Percentiles rank a stretch among this genome's conserved stretches.
Conservation (phyloP, 805 yeast species). For the Saturnispora dispora region DNA sequence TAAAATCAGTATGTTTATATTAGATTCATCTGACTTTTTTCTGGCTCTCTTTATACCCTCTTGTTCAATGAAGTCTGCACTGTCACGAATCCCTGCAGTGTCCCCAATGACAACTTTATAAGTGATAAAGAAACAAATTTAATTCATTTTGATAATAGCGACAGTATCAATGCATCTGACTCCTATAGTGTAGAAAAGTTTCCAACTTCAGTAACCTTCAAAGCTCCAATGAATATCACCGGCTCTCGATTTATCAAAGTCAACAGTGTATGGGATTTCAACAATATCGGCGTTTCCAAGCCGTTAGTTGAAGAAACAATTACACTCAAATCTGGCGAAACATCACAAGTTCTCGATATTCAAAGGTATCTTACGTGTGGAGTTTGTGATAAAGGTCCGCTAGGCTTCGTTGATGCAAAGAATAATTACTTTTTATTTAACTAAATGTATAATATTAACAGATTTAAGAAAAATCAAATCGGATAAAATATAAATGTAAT, state of each 20-base stretch:
- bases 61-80: slow-evolving; percentile 34
- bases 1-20: slow-evolving; percentile 58
- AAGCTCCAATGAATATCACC: background rate
- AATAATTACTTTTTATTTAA: background rate
- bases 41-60: slow-evolving; percentile 81
- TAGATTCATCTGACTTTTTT: slow-evolving; percentile 47
- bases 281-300: slow-evolving; percentile 66
- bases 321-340: slow-evolving; percentile 10
- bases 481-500: slow-evolving; percentile 5
- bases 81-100: slow-evolving; percentile 79
- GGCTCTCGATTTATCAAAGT: slow-evolving; percentile 22
- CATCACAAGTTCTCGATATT: slow-evolving; percentile 26
- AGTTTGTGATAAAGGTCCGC: slow-evolving; percentile 71
- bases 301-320: slow-evolving; percentile 13
- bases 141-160: slow-evolving; percentile 5
- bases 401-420: slow-evolving; percentile 50
- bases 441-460: background rate
- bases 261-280: slow-evolving; percentile 68
- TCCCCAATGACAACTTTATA: slow-evolving; percentile 79
- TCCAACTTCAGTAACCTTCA: slow-evolving; percentile 3
- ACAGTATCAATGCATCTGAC: background rate
- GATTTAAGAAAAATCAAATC: slow-evolving; percentile 1
- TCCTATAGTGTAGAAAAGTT: background rate
- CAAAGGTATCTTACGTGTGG: slow-evolving; percentile 57
- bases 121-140: slow-evolving; percentile 10